Percentiles rank a stretch among this genome's conserved stretches.
These are phyloP conservation scores for Aspergillus hiratsukae DNA, from an alignment of 2,329 filamentous ascomycete genomes.

Conservation along the genomic window DNA sequence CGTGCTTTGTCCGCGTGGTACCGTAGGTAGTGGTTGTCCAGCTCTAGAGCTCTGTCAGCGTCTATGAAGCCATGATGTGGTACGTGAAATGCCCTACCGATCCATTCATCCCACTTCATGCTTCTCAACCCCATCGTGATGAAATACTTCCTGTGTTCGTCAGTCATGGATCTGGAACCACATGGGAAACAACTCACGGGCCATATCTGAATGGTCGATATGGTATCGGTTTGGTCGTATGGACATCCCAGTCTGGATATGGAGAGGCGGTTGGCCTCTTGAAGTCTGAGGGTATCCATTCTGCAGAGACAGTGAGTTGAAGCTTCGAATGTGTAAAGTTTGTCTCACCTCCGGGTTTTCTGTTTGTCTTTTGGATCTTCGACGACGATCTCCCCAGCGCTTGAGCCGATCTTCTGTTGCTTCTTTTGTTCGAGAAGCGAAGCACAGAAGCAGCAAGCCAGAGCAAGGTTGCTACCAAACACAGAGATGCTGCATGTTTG, in stretches of 20 bases:
- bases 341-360: slow-evolving; percentile 46
- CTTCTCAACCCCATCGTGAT: slow-evolving; percentile 73
- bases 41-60: slow-evolving; percentile 45
- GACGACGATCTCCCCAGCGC: slow-evolving; percentile 44
- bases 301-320: slow-evolving; percentile 18
- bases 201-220: slow-evolving; percentile 77
- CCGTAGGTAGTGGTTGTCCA: slow-evolving; percentile 72
- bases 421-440: slow-evolving; percentile 22
- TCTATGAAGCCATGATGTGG: not conserved
- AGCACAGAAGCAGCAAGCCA: slow-evolving; percentile 26
- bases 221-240: slow-evolving; percentile 65
- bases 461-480: slow-evolving; percentile 27
- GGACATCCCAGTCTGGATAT: slow-evolving; percentile 65
- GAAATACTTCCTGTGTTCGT: slow-evolving; percentile 55
- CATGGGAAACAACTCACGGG: slow-evolving; percentile 42
- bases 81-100: slow-evolving; percentile 37
- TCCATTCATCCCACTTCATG: slow-evolving; percentile 70
- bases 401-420: slow-evolving; percentile 28
- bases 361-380: slow-evolving; percentile 30
- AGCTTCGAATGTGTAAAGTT: not conserved
- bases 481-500: slow-evolving; percentile 25
- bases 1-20: slow-evolving; percentile 68
- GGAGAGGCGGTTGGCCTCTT: slow-evolving; percentile 56
- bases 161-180: not conserved
- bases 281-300: slow-evolving; percentile 58